These are phyloP conservation scores for Dryadomyces sulphureus DNA, from an alignment of 2,329 filamentous ascomycete species.

Conservation along the genomic window DNA sequence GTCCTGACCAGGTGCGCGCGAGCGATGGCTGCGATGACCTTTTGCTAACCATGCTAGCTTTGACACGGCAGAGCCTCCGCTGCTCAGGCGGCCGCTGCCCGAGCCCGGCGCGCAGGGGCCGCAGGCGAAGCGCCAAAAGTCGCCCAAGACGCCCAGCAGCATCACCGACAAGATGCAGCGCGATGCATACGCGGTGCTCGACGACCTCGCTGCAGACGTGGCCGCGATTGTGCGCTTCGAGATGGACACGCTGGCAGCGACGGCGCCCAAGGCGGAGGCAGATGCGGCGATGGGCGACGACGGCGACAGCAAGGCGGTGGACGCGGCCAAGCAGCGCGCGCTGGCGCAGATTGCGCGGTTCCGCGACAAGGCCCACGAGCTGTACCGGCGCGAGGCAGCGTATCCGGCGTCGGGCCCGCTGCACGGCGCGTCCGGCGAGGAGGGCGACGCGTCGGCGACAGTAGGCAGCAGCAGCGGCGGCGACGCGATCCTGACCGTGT, in stretches of 20 bases:
- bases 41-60: slow-evolving; percentile 24
- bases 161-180: slow-evolving; percentile 39
- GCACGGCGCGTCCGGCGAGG: slow-evolving; percentile 2
- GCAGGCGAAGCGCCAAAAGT: slow-evolving; percentile 45
- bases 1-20: slow-evolving; percentile 25
- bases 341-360: slow-evolving; percentile 38
- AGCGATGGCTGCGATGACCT: too few species aligned
- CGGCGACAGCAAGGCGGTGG: not conserved
- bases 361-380: slow-evolving; percentile 44
- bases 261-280: slow-evolving; percentile 11
- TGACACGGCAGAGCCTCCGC: slow-evolving; percentile 33
- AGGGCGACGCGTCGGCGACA: slow-evolving; percentile 15
- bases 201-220: slow-evolving; percentile 48
- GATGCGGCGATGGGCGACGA: not conserved
- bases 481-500: slow-evolving; percentile 54
- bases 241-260: slow-evolving; percentile 30
- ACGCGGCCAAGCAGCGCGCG: slow-evolving; percentile 18
- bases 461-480: slow-evolving; percentile 12
- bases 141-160: slow-evolving; percentile 16
- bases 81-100: slow-evolving; percentile 38
- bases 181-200: slow-evolving; percentile 42
- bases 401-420: slow-evolving; percentile 26
- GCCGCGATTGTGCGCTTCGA: slow-evolving; percentile 19
- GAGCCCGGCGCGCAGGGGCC: slow-evolving; percentile 32
- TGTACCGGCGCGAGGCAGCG: slow-evolving; percentile 46